Percentiles rank a stretch among this genome's conserved stretches.
Conservation (phyloP, 768 basidiomycete species). For the Podaxis pistillaris region DNA sequence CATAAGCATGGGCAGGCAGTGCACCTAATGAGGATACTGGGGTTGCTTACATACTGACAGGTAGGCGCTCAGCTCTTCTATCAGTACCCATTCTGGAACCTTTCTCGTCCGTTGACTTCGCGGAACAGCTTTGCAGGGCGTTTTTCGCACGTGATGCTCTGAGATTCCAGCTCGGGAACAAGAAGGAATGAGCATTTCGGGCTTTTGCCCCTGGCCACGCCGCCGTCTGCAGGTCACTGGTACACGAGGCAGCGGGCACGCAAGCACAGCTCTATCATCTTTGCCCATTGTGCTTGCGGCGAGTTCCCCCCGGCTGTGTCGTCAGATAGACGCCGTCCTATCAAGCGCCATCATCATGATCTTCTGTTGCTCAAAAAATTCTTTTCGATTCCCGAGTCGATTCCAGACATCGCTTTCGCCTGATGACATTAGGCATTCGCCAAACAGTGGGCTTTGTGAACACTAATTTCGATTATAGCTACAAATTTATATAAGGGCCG, state of each 20-base stretch:
- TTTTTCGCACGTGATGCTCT: neutral
- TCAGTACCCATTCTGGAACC: neutral
- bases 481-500: neutral
- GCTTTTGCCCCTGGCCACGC: neutral
- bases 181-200: neutral
- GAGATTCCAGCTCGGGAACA: neutral
- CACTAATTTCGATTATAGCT: neutral
- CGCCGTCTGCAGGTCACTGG: neutral
- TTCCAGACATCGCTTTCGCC: neutral
- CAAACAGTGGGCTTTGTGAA: neutral
- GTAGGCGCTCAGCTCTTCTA: neutral
- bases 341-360: neutral
- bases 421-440: neutral
- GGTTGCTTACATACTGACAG: neutral
- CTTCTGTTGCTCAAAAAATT: neutral
- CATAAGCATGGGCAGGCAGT: neutral
- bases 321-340: neutral
- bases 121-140: neutral
- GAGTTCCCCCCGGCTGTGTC: neutral
- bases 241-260: neutral
- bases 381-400: slow-evolving; percentile 3
- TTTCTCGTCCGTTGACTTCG: neutral
- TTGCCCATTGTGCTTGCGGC: neutral
- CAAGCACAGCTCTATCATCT: neutral
- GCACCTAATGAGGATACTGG: neutral